phyloP scores from a whole-genome alignment of 192 early-diverging fungal genomes.

The Backusella luteola region DNA sequence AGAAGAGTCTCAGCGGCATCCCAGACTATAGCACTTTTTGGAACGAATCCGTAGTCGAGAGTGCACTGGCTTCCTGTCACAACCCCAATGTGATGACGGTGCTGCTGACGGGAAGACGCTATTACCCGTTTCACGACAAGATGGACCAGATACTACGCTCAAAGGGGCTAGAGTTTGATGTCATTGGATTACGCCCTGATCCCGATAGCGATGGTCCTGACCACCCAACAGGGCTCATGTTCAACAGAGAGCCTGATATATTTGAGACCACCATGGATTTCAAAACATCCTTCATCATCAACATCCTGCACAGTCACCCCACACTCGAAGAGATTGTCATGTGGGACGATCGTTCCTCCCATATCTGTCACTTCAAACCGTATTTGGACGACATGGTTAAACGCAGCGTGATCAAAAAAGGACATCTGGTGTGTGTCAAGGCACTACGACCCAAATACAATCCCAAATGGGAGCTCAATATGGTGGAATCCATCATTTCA shows the following conservation, averaged over 20 bases:
- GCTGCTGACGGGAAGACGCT: conserved; percentile 28
- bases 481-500: conserved; percentile 4
- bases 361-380: conserved; percentile 11
- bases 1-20: conserved; percentile 15
- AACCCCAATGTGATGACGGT: conserved; percentile 21
- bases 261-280: conserved; percentile 32
- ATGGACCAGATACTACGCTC: conserved; percentile 18
- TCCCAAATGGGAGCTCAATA: conserved; percentile 12
- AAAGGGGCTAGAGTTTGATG: conserved; percentile 23
- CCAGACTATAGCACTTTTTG: conserved; percentile 19
- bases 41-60: conserved; percentile 26
- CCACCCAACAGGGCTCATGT: background rate
- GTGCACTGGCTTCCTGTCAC: conserved; percentile 2
- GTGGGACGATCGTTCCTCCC: conserved; percentile 32
- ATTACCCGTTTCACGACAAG: conserved; percentile 23
- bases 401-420: background rate
- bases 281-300: conserved; percentile 28
- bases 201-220: conserved; percentile 7
- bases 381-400: conserved; percentile 5
- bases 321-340: conserved; percentile 17
- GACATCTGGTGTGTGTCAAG: conserved; percentile 8
- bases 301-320: conserved; percentile 10
- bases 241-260: background rate
- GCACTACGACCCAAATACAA: conserved; percentile 19
- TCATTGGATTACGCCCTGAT: conserved; percentile 34